Conservation (phyloP, 257 asterid species). For the Nicotiana noctiflora region DNA sequence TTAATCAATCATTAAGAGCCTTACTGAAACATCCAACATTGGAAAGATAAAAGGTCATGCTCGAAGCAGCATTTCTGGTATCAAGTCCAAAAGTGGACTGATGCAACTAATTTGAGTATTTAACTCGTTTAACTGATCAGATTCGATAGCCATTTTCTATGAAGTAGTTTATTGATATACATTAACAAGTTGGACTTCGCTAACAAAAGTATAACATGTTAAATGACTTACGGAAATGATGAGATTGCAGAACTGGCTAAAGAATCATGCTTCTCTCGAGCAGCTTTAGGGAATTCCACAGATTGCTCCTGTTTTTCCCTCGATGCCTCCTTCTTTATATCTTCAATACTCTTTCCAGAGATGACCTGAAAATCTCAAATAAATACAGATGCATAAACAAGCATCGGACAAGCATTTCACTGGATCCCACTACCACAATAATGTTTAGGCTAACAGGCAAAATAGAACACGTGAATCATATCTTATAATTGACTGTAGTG, state of each 20-base stretch:
- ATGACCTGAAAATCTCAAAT: conserved; percentile 32
- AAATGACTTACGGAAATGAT: conserved; percentile 15
- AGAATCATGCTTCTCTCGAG: conserved; percentile 26
- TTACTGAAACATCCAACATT: not conserved
- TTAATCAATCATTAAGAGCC: not conserved
- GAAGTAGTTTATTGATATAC: not conserved
- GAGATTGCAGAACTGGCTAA: conserved; percentile 21
- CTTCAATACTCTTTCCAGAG: conserved; percentile 61
- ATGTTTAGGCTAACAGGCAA: not conserved
- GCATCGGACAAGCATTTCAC: not conserved
- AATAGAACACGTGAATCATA: not conserved
- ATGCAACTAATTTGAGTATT: not conserved
- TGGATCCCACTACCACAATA: not conserved
- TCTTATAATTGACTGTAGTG: not conserved
- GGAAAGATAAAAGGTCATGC: not conserved
- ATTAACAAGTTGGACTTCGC: not conserved
- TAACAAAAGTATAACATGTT: not conserved
- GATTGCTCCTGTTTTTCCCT: conserved; percentile 34
- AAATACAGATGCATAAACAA: not conserved
- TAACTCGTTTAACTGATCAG: not conserved
- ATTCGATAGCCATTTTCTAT: not conserved
- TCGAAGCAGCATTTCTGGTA: not conserved
- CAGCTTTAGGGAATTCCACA: conserved; percentile 22
- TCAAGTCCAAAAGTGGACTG: not conserved
- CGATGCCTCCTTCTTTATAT: conserved; percentile 50